Percentiles rank a stretch among this genome's conserved stretches.
phyloP scores from a whole-genome alignment of 108 stramenopile species.

The Stephanodiscus minutulus region DNA sequence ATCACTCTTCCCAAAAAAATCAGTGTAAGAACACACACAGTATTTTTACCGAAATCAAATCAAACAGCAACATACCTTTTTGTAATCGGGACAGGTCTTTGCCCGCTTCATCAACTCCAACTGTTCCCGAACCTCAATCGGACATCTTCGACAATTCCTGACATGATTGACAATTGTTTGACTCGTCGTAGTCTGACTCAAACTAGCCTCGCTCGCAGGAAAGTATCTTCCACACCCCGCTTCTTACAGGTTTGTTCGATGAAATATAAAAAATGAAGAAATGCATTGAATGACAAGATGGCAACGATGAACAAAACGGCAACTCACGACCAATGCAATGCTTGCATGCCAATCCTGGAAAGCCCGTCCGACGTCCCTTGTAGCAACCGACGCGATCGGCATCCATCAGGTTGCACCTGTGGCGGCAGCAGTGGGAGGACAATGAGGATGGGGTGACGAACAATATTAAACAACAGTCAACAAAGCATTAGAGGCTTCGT shows the following conservation, averaged over 20 bases:
- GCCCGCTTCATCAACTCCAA: slow-evolving; percentile 83
- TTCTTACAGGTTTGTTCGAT: slow-evolving; percentile 18
- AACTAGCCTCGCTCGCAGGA: slow-evolving; percentile 81
- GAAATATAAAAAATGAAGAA: too few relatives aligned
- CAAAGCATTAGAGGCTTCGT: too few relatives aligned
- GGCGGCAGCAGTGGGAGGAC: too few relatives aligned
- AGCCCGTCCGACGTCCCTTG: slow-evolving; percentile 77
- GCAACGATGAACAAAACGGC: too few relatives aligned
- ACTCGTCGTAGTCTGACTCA: slow-evolving; percentile 89
- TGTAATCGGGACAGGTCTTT: slow-evolving; percentile 39
- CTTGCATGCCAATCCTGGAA: slow-evolving; percentile 85
- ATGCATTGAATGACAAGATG: too few relatives aligned
- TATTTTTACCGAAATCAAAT: not conserved
- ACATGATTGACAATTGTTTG: slow-evolving; percentile 90
- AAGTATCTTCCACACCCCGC: slow-evolving; percentile 89
- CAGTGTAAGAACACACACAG: not conserved
- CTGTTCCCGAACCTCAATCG: slow-evolving; percentile 80
- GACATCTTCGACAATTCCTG: slow-evolving; percentile 83
- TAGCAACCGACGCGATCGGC: slow-evolving; percentile 50
- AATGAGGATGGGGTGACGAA: too few relatives aligned
- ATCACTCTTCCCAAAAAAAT: slow-evolving; percentile 61
- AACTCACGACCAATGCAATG: slow-evolving; percentile 65
- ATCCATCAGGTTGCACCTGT: slow-evolving; percentile 56
- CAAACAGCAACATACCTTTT: slow-evolving; percentile 11
- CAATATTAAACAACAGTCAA: too few relatives aligned